A percentile compares a stretch with the other conserved stretches of the same genome.
phyloP scores from a whole-genome alignment of 345 rosid species.

The Geranium brycei region DNA sequence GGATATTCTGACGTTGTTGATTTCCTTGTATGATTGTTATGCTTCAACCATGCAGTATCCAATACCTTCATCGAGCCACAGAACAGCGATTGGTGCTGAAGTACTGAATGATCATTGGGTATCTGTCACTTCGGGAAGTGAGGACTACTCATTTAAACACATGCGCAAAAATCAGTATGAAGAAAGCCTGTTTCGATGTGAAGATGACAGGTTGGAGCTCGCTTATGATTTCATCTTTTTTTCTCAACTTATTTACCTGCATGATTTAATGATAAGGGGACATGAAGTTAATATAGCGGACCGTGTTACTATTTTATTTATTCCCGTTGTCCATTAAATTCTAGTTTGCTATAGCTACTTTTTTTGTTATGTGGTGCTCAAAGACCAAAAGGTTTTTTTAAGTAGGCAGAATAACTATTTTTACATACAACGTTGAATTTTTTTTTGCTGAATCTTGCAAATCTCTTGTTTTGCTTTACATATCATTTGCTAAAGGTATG shows the following conservation, averaged over 20 bases:
- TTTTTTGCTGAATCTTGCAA: too few species aligned
- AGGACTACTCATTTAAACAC: slow-evolving; percentile 97
- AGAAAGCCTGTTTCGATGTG: slow-evolving; percentile 89
- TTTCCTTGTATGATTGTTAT: slow-evolving; percentile 2
- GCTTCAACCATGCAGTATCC: slow-evolving; percentile 55
- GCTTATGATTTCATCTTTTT: slow-evolving; percentile 1
- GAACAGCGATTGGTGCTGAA: slow-evolving; percentile 65
- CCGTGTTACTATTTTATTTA: too few species aligned
- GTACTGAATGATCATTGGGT: slow-evolving; percentile 97
- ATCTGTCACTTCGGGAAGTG: slow-evolving; percentile 98
- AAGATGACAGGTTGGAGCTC: slow-evolving; percentile 82
- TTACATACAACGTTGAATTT: too few species aligned
- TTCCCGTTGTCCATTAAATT: too few species aligned
- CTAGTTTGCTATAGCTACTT: too few species aligned
- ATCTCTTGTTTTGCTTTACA: too few species aligned
- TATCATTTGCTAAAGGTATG: background rate
- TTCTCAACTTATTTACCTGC: background rate
- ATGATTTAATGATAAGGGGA: background rate
- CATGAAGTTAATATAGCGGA: background rate
- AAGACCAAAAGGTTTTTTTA: too few species aligned
- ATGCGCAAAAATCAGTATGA: slow-evolving; percentile 98
- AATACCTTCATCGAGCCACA: slow-evolving; percentile 68
- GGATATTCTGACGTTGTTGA: background rate
- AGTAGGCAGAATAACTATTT: too few species aligned
- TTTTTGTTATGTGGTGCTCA: too few species aligned